Evolutionary conservation across 352 stramenopile species (phyloP), one percentile per base, ranked within the genome.

Genomic region (Globisporangium paddicum): DNA sequence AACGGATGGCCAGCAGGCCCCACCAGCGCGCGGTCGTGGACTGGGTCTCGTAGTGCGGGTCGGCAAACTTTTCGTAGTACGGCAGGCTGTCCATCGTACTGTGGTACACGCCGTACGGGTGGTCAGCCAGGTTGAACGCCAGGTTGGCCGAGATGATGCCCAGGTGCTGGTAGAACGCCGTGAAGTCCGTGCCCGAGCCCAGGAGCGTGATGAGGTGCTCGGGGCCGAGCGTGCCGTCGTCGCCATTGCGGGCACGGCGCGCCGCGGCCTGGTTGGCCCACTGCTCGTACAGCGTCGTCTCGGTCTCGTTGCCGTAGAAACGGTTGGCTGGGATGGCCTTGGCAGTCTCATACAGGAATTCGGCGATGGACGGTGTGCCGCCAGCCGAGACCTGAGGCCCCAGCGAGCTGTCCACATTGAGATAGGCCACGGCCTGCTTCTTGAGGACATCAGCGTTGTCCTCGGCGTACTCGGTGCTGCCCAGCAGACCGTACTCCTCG

Each of bases 401-500:
- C 0, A 81, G 69, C 5, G 93, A 81, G 11, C 62, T 68, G 58
- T 96, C 89, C 0, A 94, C 82, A 59, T 97, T 97, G 25, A 97
- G 70, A 64, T 96, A 96, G 14, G 79, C 81, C 0, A 89, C 71
- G 1, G 80, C 80, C 13, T 92, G 60, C 30, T 78, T 55, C 25
- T 86, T 70, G 47, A 91, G 62, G 14, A 59, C 28, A 10, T 79
- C 47, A 10, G 66, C 71, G 56, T 91, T 64, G 25, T 89, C 70
- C 59, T 97, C 87, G 2, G 73, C 86, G 52, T 72, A 97, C 50
- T 89, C 89, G 1, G 89, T 96, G 35, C 75, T 92, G 8, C 89
- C 89, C 1, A 97, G 44, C 38, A 97, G 61, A 9, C 80, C 82
- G 60, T 89, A 86, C 64, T 96, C 86, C 59, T 97, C 89, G 32